These are phyloP conservation scores for Elsinoe fawcettii DNA, from an alignment of 2,329 filamentous ascomycete species.

Conservation along the genomic window DNA sequence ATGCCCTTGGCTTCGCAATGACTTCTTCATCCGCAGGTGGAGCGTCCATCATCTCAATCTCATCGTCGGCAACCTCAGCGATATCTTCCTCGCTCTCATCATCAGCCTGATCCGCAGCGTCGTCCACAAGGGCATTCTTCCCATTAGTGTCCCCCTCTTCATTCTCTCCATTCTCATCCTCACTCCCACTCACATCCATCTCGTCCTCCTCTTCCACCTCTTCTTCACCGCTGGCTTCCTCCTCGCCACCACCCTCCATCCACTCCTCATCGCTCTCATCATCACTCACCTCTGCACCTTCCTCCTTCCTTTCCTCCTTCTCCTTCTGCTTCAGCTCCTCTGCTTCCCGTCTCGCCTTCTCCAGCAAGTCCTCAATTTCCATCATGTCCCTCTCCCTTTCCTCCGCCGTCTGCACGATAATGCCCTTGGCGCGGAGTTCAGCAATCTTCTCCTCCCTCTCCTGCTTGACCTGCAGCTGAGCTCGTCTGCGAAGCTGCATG, in stretches of 20 bases:
- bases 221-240: conserved; percentile 28
- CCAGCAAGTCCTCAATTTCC: conserved; percentile 79
- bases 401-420: conserved; percentile 75
- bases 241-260: conserved; percentile 27
- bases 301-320: conserved; percentile 49
- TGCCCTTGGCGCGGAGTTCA: conserved; percentile 67
- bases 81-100: conserved; percentile 29
- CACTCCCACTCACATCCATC: conserved; percentile 20
- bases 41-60: conserved; percentile 22
- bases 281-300: conserved; percentile 41
- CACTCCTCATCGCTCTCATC: conserved; percentile 48
- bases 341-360: conserved; percentile 73
- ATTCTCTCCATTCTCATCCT: conserved; percentile 28
- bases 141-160: conserved; percentile 28
- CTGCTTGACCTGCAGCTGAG: conserved; percentile 68
- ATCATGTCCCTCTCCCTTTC: conserved; percentile 76
- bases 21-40: conserved; percentile 30
- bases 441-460: conserved; percentile 73
- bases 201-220: conserved; percentile 33
- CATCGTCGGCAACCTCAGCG: conserved; percentile 23
- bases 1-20: conserved; percentile 20
- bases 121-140: conserved; percentile 24
- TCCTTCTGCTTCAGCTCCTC: conserved; percentile 72
- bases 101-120: conserved; percentile 22
- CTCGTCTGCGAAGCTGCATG: conserved; percentile 58